Conservation (phyloP, 148 eudicot species). For the Nyssa sinensis region DNA sequence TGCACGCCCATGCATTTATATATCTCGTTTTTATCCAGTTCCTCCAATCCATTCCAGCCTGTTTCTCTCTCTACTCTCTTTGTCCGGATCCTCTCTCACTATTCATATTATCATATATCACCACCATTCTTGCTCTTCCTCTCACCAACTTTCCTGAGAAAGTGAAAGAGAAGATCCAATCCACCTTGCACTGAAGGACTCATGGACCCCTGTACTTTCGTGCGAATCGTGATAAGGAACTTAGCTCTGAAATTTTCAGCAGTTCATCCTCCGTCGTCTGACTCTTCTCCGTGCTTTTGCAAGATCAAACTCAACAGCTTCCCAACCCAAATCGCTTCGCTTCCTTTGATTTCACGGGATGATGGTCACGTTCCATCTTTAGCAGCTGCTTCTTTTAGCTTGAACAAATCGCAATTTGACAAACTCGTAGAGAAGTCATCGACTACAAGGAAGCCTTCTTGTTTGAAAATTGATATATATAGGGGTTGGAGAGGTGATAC, state of each 20-base stretch:
- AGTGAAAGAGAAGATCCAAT: not conserved
- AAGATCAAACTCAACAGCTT: constrained; percentile 52
- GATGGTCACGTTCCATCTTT: constrained; percentile 8
- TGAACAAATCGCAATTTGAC: constrained; percentile 55
- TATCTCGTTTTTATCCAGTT: not conserved
- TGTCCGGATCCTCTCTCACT: too few species aligned
- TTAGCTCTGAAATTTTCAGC: constrained; percentile 41
- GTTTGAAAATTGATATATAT: constrained; percentile 43
- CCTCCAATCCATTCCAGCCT: not conserved
- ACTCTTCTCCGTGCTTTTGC: constrained; percentile 35
- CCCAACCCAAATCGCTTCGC: constrained; percentile 37
- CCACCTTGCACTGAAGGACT: too few species aligned
- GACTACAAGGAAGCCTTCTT: not conserved
- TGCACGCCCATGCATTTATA: constrained; percentile 21
- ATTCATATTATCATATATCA: not conserved
- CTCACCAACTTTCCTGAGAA: not conserved
- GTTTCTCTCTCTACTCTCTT: constrained; percentile 1
- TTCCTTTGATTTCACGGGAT: constrained; percentile 20
- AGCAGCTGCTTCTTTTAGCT: constrained; percentile 40
- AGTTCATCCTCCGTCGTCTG: constrained; percentile 17
- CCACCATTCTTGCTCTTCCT: not conserved
- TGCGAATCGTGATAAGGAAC: constrained; percentile 51
- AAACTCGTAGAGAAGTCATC: constrained; percentile 25
- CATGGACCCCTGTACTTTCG: constrained; percentile 81
- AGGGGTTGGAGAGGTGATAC: constrained; percentile 26